Conservation (phyloP, 768 basidiomycete genomes). For the Roridomyces roridus region DNA sequence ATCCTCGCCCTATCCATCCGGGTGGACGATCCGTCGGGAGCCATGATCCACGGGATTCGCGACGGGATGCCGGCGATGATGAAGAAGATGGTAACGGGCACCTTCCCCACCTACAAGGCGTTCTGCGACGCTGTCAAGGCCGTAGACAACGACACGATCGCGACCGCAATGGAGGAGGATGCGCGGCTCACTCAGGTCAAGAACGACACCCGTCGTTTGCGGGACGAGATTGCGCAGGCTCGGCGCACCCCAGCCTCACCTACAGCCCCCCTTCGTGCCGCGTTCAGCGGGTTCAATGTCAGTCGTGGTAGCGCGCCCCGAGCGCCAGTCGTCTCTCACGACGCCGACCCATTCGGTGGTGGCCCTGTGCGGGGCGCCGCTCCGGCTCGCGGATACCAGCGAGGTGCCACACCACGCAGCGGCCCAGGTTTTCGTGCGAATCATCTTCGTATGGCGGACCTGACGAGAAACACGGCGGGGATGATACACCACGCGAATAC, state of each 20-base stretch:
- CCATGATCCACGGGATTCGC: slow-evolving; percentile 8
- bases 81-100: slow-evolving; percentile 2
- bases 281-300: not conserved
- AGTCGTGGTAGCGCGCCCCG: not conserved
- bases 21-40: slow-evolving; percentile 5
- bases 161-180: not conserved
- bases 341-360: not conserved
- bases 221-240: not conserved
- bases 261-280: slow-evolving; percentile 9
- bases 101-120: not conserved
- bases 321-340: no score
- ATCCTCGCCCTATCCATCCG: not conserved
- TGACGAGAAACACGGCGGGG: not conserved
- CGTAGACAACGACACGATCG: slow-evolving; percentile 7
- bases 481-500: not conserved
- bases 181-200: not conserved
- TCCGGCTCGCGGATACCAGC: not conserved
- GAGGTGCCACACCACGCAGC: not conserved
- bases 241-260: not conserved
- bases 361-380: not conserved
- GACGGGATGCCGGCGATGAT: slow-evolving; percentile 6
- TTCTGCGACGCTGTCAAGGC: slow-evolving; percentile 14
- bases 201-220: not conserved
- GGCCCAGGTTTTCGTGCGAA: slow-evolving; percentile 1
- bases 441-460: not conserved